Base-by-base conservation (phyloP, 441 rosid species). In the Lagerstroemia fauriei region DNA sequence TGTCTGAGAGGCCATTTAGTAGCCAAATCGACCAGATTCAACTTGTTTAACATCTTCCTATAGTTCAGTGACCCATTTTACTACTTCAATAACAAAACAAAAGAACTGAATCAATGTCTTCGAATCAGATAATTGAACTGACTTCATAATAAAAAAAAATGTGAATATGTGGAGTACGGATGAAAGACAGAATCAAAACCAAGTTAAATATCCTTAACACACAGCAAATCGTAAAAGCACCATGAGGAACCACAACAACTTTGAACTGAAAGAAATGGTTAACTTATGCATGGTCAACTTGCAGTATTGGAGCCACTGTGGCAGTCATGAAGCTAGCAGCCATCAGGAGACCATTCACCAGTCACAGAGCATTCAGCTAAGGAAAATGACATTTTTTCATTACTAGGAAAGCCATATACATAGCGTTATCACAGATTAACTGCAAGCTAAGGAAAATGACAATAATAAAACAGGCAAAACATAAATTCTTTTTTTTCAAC, bases 241-340 rank as follows among this genome's bases (percentile, higher is more conserved):
- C 44, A 2, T 38, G 44, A 38, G 44, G 44, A 22, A 73, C 76
- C 53, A 7, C n/a, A 13, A 57, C 6, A 76, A 77, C n/a, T 53
- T 50, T 53, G 44, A 38, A 38, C 44, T n/a, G 11, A 47, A 81
- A 81, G 50, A 31, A 80, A 76, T n/a, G 41, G 82, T 78, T 78
- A 82, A 73, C 92, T 87, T 93, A 95, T 98, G 96, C 93, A 83
- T 95, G 94, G 87, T 95, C 96, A 71, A 95, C 91, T 87, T 93
- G 97, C 77, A 92, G 94, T 87, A 98, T 93, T 61, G 98, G 98
- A 82, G 98, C 95, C 75, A 98, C 93, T 87, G 98, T 92, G 74
- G 98, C 97, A 81, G 97, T 95, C 93, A 94, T 87, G 82, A 95
- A 95, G 88, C 6, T 92, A 92, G 77, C 87, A 75, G 44, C 44